These are phyloP conservation scores for Paxillus involutus DNA, from an alignment of 768 basidiomycete genomes.

Conservation along the genomic window DNA sequence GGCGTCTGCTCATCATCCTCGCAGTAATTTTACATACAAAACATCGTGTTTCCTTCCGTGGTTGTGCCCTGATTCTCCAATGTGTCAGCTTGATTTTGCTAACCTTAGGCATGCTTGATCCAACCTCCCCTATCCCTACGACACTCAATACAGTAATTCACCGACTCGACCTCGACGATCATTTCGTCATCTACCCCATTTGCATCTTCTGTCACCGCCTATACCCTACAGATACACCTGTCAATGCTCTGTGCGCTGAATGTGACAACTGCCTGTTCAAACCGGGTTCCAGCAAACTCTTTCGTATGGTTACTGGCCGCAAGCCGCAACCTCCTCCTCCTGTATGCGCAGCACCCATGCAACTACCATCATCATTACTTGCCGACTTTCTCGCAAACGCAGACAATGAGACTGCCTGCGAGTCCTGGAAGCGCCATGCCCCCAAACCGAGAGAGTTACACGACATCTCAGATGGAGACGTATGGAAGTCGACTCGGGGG, in stretches of 20 bases:
- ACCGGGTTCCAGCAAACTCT: background rate
- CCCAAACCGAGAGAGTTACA: too few relatives aligned
- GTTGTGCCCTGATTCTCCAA: conserved; percentile 13
- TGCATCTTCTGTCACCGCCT: background rate
- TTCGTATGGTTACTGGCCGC: background rate
- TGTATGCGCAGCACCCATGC: too few relatives aligned
- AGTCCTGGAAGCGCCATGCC: background rate
- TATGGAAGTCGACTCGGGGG: too few relatives aligned
- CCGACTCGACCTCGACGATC: background rate
- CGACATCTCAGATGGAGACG: too few relatives aligned
- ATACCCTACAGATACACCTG: background rate
- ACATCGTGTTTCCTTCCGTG: conserved; percentile 23
- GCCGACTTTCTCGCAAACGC: too few relatives aligned
- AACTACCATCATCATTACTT: too few relatives aligned
- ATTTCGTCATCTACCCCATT: background rate
- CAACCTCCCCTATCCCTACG: background rate
- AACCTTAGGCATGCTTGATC: conserved; percentile 1
- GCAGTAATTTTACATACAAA: conserved; percentile 20
- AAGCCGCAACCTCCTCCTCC: too few relatives aligned
- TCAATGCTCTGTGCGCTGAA: background rate
- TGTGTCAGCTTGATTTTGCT: conserved; percentile 10
- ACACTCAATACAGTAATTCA: conserved; percentile 1
- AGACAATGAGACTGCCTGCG: too few relatives aligned
- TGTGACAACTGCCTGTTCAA: background rate
- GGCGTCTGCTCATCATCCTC: conserved; percentile 9